Evolutionary conservation across 1,284 basidiomycete genomes (phyloP), one percentile per base, ranked within the genome.

Genomic region (Schizophyllum amplum): DNA sequence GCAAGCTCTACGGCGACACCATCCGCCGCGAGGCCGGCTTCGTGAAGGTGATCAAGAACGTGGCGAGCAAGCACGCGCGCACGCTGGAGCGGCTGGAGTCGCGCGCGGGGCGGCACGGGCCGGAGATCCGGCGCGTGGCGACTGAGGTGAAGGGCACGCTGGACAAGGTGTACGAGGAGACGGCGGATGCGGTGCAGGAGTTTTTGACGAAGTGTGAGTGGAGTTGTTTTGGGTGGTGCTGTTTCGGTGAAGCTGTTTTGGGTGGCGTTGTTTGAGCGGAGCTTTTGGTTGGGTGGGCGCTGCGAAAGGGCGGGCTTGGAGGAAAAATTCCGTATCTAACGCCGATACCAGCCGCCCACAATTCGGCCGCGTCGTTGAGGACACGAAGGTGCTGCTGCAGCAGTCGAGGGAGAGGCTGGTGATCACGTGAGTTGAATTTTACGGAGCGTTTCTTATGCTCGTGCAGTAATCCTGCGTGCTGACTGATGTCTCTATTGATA

Each of bases 11-110:
- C 69, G 96, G 96, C 15, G 86, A 94, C 65, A 87, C 90, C 4
- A 76, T 99, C 20, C 85, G 95, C 60, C 92, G 93, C 68, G 96
- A 98, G 59, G 95, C 94, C 5, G 97, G 96, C 33, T 88, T 98
- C 62, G 93, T 95, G 60, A 97, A 98, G 76, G 95, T 98, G 24
- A 86, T 99, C 69, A 94, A 94, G 73, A 88, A 81, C 56, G 92
- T 94, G 6, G 93, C 94, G 1, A 86, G 81, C 64, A 86, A 86
- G 71, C 92, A 94, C 61, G 87, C 83, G 1, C 80, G 81, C 52
- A 78, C 88, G 4, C 68, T 94, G 20, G 86, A 89, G 66, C n/a
- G 88, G 4, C 68, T 94, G 3, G 33, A 42, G 33, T 80, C 78
- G 24, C 76, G 81, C 49, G 82, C 86, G 20, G 82, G 83, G 20